Evolutionary conservation across 352 stramenopile species (phyloP).

Genomic region (Aphanomyces stellatus): DNA sequence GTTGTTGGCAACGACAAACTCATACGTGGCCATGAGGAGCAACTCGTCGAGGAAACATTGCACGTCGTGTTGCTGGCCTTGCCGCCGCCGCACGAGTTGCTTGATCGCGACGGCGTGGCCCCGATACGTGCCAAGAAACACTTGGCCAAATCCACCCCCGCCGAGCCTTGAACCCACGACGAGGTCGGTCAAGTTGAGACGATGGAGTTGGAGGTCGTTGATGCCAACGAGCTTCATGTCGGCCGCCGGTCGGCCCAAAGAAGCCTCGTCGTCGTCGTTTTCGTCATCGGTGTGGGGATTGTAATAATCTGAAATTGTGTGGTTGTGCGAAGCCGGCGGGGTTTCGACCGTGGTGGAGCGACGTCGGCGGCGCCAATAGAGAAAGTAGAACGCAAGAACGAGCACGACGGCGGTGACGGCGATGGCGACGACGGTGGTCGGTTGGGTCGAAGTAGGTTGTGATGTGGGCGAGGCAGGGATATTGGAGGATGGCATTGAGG

Average conservation of each 20-base stretch:
- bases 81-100: not conserved
- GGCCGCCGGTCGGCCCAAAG: not conserved
- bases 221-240: not conserved
- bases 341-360: not conserved
- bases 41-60: constrained; percentile 17
- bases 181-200: not conserved
- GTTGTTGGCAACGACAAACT: not conserved
- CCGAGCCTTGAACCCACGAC: not conserved
- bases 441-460: too few relatives aligned
- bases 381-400: too few relatives aligned
- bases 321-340: too few relatives aligned
- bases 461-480: too few relatives aligned
- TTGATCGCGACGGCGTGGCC: constrained; percentile 27
- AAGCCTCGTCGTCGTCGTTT: not conserved
- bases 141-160: constrained; percentile 24
- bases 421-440: too few relatives aligned
- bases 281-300: not conserved
- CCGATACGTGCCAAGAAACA: constrained; percentile 27
- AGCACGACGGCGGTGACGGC: not conserved
- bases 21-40: constrained; percentile 7
- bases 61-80: not conserved
- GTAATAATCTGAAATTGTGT: too few relatives aligned
- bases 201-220: not conserved
- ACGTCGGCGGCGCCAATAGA: not conserved
- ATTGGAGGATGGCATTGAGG: too few relatives aligned